These are phyloP conservation scores for Colletotrichum cuscutae DNA, from an alignment of 2,329 filamentous ascomycete species.

Conservation along the genomic window DNA sequence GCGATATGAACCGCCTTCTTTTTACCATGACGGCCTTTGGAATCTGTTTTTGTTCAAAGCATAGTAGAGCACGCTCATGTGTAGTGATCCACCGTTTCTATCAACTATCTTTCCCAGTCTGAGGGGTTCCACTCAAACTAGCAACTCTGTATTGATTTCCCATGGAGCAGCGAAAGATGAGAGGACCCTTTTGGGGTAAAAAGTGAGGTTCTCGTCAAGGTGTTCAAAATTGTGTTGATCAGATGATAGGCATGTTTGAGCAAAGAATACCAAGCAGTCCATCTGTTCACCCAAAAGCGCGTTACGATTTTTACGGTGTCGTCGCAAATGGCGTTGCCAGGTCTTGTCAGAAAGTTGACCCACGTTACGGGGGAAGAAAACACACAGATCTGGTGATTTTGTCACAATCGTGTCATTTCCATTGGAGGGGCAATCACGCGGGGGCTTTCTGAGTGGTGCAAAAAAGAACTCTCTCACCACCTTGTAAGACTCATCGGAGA, in stretches of 20 bases:
- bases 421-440: too few relatives aligned
- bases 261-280: background rate
- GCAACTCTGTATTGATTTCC: background rate
- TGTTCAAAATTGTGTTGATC: too few relatives aligned
- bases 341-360: background rate
- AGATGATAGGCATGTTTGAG: background rate
- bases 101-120: background rate
- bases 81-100: background rate
- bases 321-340: background rate
- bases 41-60: background rate
- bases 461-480: too few relatives aligned
- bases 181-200: background rate
- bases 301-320: background rate
- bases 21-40: too few relatives aligned
- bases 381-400: too few relatives aligned
- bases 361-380: background rate
- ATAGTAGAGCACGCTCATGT: background rate
- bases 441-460: too few relatives aligned
- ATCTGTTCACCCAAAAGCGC: background rate
- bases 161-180: background rate
- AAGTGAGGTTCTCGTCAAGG: background rate
- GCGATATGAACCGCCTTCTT: background rate
- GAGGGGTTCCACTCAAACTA: background rate
- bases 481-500: too few relatives aligned
- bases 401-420: too few relatives aligned